Percentiles rank a stretch among this genome's conserved stretches.
phyloP scores from a whole-genome alignment of 116 monocot genomes.

The Dioscorea cayenensis region DNA sequence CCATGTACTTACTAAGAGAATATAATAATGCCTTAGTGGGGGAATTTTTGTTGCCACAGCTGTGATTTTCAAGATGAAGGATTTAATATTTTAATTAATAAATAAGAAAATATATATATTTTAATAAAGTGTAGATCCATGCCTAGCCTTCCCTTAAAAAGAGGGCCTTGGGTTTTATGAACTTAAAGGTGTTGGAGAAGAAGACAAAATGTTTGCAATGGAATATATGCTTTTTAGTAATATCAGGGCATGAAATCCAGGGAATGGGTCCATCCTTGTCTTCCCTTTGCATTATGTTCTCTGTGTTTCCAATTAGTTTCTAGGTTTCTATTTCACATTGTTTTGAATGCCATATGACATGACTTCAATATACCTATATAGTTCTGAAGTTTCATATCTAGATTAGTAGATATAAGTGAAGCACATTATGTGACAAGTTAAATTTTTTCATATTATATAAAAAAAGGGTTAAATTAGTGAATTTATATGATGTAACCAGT shows the following conservation, averaged over 20 bases:
- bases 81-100: too few relatives aligned
- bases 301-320: background rate
- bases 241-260: slow-evolving; percentile 12
- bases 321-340: too few relatives aligned
- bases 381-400: too few relatives aligned
- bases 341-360: too few relatives aligned
- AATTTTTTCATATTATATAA: too few relatives aligned
- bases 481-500: too few relatives aligned
- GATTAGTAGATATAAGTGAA: too few relatives aligned
- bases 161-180: slow-evolving; percentile 15
- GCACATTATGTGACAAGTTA: too few relatives aligned
- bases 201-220: slow-evolving; percentile 27
- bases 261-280: background rate
- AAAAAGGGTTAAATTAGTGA: too few relatives aligned
- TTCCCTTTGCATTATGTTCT: background rate
- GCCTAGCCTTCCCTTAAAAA: slow-evolving; percentile 13
- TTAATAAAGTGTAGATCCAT: slow-evolving; percentile 7
- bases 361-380: too few relatives aligned
- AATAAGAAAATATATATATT: background rate
- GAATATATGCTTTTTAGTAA: slow-evolving; percentile 27
- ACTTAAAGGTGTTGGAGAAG: slow-evolving; percentile 29
- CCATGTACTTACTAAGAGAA: background rate
- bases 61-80: slow-evolving; percentile 9
- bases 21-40: slow-evolving; percentile 13
- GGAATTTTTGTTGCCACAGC: slow-evolving; percentile 6